phyloP scores from a whole-genome alignment of 2,329 filamentous ascomycete genomes.

The Ophiostoma quercus region DNA sequence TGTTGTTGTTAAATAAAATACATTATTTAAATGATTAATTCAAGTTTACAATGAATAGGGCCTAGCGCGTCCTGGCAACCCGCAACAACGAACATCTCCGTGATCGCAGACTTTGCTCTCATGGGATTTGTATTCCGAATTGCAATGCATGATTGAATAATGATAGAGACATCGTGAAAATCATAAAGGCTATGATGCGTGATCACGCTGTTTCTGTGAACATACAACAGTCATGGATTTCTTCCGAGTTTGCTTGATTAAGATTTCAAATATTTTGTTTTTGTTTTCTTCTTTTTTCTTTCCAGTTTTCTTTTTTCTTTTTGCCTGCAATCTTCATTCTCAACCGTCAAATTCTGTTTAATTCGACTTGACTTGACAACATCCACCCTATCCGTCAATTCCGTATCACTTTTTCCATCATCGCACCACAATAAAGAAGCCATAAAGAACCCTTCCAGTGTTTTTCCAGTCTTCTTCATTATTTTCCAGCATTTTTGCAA shows the following conservation, averaged over 20 bases:
- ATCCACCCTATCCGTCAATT: background rate
- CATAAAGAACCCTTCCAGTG: background rate
- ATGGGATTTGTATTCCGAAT: background rate
- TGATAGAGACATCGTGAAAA: background rate
- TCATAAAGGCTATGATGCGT: too few relatives aligned
- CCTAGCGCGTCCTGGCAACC: background rate
- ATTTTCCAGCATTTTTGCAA: too few relatives aligned
- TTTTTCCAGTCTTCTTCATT: too few relatives aligned
- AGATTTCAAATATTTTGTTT: background rate
- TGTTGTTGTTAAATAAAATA: background rate
- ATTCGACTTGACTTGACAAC: background rate
- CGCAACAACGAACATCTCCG: background rate
- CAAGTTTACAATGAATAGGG: background rate
- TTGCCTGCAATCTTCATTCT: too few relatives aligned
- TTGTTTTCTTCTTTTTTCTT: background rate
- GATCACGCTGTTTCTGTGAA: too few relatives aligned
- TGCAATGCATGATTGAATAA: background rate
- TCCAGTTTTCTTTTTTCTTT: too few relatives aligned
- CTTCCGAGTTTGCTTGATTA: background rate
- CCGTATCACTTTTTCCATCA: background rate
- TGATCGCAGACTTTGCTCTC: background rate
- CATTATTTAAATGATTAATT: background rate
- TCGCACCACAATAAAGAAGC: background rate
- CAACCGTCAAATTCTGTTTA: background rate
- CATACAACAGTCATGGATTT: too few relatives aligned